Percentiles rank a stretch among this genome's conserved stretches.
These are phyloP conservation scores for Trifolium fragiferum DNA, from an alignment of 306 rosid species.

Conservation along the genomic window DNA sequence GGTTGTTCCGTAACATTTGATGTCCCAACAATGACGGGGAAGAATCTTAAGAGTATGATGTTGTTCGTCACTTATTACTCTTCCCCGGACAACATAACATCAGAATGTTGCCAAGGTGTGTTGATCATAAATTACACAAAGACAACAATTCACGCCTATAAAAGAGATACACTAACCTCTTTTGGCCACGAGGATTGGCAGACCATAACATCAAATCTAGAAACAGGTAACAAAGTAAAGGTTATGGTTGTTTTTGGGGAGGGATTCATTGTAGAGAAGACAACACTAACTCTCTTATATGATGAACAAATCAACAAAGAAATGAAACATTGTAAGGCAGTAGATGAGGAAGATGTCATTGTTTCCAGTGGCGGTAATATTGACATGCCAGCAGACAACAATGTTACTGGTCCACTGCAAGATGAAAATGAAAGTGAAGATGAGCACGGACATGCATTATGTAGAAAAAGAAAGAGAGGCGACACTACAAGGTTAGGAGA, in stretches of 20 bases:
- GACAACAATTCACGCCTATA: background rate
- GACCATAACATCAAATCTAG: background rate
- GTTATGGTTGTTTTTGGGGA: background rate
- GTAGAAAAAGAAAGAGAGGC: too few relatives aligned
- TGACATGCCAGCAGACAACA: too few relatives aligned
- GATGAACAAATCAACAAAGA: background rate
- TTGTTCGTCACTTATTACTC: too few relatives aligned
- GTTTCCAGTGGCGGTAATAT: background rate
- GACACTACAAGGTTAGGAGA: too few relatives aligned
- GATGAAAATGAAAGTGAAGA: too few relatives aligned
- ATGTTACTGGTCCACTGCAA: too few relatives aligned
- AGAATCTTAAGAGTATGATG: too few relatives aligned
- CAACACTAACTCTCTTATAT: background rate
- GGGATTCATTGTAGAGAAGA: background rate
- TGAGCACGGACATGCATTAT: too few relatives aligned
- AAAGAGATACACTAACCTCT: background rate
- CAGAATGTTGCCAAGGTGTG: background rate
- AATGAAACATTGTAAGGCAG: background rate
- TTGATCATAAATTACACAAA: background rate
- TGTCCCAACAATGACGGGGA: too few relatives aligned
- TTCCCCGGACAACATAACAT: background rate
- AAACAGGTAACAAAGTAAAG: constrained; percentile 1
- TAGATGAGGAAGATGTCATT: background rate
- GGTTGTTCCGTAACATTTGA: too few relatives aligned
- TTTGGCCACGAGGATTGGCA: background rate